These are phyloP conservation scores for Cyclostephanos invisitatus DNA, from an alignment of 108 stramenopile genomes.

Conservation along the genomic window DNA sequence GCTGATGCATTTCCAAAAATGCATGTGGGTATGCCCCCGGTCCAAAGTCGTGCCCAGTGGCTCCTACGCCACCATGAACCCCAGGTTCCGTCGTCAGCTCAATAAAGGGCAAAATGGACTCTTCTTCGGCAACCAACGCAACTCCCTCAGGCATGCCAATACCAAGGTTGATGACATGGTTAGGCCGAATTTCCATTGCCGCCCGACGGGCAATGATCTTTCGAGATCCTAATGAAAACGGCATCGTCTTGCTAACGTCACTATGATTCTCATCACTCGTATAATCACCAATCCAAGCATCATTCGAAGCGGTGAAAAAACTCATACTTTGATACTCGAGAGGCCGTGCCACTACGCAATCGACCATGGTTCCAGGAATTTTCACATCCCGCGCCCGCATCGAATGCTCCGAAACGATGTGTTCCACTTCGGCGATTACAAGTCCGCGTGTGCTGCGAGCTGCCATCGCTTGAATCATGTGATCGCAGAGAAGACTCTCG, in stretches of 20 bases:
- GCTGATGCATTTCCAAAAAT: slow-evolving; percentile 76
- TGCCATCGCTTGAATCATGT: slow-evolving; percentile 65
- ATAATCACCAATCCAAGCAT: neutral
- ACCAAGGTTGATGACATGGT: slow-evolving; percentile 73
- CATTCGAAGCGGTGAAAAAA: neutral
- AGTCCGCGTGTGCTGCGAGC: slow-evolving; percentile 75
- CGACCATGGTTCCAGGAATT: slow-evolving; percentile 79
- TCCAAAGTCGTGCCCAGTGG: slow-evolving; percentile 75
- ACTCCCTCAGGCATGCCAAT: slow-evolving; percentile 85
- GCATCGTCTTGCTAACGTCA: neutral
- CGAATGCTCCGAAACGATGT: slow-evolving; percentile 60
- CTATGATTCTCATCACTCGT: neutral
- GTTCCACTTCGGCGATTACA: slow-evolving; percentile 81
- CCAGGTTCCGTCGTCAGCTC: slow-evolving; percentile 83
- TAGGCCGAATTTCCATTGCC: slow-evolving; percentile 56
- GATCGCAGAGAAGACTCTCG: slow-evolving; percentile 72
- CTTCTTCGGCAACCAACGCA: slow-evolving; percentile 76
- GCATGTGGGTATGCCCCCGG: slow-evolving; percentile 72
- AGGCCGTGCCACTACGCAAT: slow-evolving; percentile 47
- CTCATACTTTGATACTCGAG: neutral
- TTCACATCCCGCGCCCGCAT: slow-evolving; percentile 57
- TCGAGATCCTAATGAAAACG: slow-evolving; percentile 55
- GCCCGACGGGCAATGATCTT: slow-evolving; percentile 83
- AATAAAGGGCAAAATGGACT: slow-evolving; percentile 65
- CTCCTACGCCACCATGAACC: slow-evolving; percentile 64